phyloP scores from a whole-genome alignment of 331 rosid genomes.

The Phaseolus coccineus region DNA sequence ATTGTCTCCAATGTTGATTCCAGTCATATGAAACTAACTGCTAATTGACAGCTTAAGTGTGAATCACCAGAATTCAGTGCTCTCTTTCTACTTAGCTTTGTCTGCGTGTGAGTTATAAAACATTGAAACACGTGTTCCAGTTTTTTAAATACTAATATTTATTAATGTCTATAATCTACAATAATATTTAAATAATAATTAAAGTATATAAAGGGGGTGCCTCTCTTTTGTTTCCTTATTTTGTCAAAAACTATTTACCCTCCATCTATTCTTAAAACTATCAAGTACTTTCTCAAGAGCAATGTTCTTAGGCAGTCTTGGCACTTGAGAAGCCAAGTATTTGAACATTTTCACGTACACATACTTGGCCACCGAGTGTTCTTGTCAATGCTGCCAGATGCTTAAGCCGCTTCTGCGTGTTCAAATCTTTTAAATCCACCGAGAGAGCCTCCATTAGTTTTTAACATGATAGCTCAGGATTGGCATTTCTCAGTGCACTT shows the following conservation, averaged over 20 bases:
- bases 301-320: too few species aligned
- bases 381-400: background rate
- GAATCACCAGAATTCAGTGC: background rate
- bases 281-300: background rate
- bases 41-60: background rate
- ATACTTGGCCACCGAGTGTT: background rate
- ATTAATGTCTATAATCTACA: background rate
- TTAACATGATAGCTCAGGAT: background rate
- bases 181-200: too few species aligned
- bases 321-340: too few species aligned
- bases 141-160: background rate
- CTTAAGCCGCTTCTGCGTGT: background rate
- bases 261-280: background rate
- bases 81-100: background rate
- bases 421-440: background rate
- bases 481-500: background rate
- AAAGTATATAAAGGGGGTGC: background rate
- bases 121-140: background rate
- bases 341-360: background rate
- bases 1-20: constrained; percentile 12
- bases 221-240: background rate
- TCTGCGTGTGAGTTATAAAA: background rate
- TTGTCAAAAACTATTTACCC: background rate
- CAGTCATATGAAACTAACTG: background rate
- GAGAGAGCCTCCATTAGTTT: background rate